phyloP scores from a whole-genome alignment of 768 basidiomycete species.

The Boletus insuetus region DNA sequence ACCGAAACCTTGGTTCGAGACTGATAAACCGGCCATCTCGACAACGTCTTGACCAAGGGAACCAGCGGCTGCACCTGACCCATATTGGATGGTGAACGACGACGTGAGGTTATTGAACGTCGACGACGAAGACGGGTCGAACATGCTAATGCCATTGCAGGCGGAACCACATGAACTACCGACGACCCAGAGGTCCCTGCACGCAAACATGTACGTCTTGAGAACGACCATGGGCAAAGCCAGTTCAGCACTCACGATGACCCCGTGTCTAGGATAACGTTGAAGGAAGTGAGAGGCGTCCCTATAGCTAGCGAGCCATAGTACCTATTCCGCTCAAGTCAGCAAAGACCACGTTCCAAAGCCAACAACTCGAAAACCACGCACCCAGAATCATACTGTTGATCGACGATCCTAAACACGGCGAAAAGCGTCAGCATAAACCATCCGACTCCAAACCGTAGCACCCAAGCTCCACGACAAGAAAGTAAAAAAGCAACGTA shows the following conservation, averaged over 20 bases:
- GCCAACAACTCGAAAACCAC: slow-evolving; percentile 6
- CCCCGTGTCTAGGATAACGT: slow-evolving; percentile 54
- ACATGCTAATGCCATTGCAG: slow-evolving; percentile 31
- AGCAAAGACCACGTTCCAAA: background rate
- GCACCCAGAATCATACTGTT: slow-evolving; percentile 64
- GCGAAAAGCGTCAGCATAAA: background rate
- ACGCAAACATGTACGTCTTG: slow-evolving; percentile 12
- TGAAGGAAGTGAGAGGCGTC: slow-evolving; percentile 44
- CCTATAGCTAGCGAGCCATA: slow-evolving; percentile 42
- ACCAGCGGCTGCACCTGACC: slow-evolving; percentile 47
- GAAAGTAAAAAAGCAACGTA: slow-evolving; percentile 26
- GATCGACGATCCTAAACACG: slow-evolving; percentile 55
- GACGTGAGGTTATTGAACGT: slow-evolving; percentile 36
- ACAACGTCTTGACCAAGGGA: slow-evolving; percentile 45
- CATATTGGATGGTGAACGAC: slow-evolving; percentile 45
- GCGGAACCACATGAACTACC: slow-evolving; percentile 30
- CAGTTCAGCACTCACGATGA: slow-evolving; percentile 28
- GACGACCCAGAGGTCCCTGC: slow-evolving; percentile 52
- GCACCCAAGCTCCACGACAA: background rate
- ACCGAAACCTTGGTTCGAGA: slow-evolving; percentile 46
- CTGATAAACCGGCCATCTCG: slow-evolving; percentile 49
- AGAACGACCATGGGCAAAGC: background rate
- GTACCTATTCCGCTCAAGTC: slow-evolving; percentile 24
- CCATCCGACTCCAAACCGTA: too few relatives aligned
- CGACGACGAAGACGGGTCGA: slow-evolving; percentile 35